phyloP scores from a whole-genome alignment of 768 basidiomycete species.

The Serendipita sp. region DNA sequence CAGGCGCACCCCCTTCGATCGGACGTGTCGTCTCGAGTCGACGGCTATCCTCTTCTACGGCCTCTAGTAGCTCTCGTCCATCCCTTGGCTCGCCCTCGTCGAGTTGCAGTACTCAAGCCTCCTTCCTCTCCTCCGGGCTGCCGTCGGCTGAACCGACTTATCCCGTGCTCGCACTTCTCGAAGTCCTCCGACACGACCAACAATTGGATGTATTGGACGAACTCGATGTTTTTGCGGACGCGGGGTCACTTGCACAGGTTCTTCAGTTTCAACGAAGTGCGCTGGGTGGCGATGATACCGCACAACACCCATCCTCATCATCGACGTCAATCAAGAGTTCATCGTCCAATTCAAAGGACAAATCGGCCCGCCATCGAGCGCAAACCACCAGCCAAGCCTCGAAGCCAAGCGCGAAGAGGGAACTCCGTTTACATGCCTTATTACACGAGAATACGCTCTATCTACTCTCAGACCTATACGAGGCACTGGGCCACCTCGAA shows the following conservation, averaged over 20 bases:
- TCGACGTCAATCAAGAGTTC: neutral
- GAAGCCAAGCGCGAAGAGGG: neutral
- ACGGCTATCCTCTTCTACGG: neutral
- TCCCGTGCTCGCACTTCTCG: constrained; percentile 4
- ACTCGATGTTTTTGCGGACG: neutral
- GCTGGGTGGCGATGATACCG: neutral
- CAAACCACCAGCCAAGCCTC: neutral
- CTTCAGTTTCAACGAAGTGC: neutral
- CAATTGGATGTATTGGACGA: neutral
- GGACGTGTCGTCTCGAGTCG: neutral
- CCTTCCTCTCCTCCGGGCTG: constrained; percentile 2
- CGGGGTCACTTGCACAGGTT: constrained; percentile 3
- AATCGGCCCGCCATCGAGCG: neutral
- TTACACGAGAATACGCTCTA: neutral
- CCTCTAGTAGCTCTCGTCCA: neutral
- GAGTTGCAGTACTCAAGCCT: neutral
- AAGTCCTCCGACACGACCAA: neutral
- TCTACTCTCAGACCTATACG: constrained; percentile 1
- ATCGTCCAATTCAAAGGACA: neutral
- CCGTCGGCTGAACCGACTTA: neutral
- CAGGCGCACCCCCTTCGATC: constrained; percentile 1
- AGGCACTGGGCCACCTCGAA: neutral
- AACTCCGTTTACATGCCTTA: neutral
- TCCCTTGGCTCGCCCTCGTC: neutral
- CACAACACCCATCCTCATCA: neutral